Evolutionary conservation across 306 rosid genomes (phyloP).

Genomic region (Ceratonia siliqua): DNA sequence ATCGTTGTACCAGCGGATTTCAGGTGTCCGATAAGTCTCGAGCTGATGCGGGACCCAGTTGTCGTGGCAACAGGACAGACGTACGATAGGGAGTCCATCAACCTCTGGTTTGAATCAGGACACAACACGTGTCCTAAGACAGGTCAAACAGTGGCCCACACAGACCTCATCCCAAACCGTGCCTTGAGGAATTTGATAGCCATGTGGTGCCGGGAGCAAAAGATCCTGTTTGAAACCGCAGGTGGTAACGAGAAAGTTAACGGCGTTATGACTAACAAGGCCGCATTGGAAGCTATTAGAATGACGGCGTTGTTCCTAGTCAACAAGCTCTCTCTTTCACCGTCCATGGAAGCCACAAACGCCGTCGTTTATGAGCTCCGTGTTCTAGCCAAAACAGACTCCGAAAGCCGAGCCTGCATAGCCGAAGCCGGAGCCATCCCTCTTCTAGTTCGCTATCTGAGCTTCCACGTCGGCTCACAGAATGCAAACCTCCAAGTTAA

Average conservation of each 20-base stretch:
- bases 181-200: slow-evolving; percentile 72
- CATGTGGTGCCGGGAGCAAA: slow-evolving; percentile 81
- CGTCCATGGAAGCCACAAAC: slow-evolving; percentile 44
- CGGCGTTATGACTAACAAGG: slow-evolving; percentile 53
- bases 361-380: slow-evolving; percentile 86
- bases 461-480: slow-evolving; percentile 28
- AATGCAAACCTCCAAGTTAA: slow-evolving; percentile 69
- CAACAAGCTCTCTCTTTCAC: slow-evolving; percentile 48
- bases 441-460: slow-evolving; percentile 52
- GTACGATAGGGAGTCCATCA: slow-evolving; percentile 76
- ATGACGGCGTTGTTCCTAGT: slow-evolving; percentile 79
- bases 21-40: slow-evolving; percentile 80
- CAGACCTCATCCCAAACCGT: slow-evolving; percentile 61
- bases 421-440: slow-evolving; percentile 88
- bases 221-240: slow-evolving; percentile 57
- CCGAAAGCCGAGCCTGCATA: slow-evolving; percentile 75
- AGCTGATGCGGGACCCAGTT: slow-evolving; percentile 82
- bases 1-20: slow-evolving; percentile 59
- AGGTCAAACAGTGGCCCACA: slow-evolving; percentile 77
- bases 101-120: slow-evolving; percentile 79
- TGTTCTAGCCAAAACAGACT: slow-evolving; percentile 64
- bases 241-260: slow-evolving; percentile 34
- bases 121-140: slow-evolving; percentile 96
- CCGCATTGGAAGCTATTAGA: slow-evolving; percentile 74
- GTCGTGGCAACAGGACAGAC: slow-evolving; percentile 98